Base-by-base conservation (phyloP, 768 basidiomycete genomes). In the Russula compacta region DNA sequence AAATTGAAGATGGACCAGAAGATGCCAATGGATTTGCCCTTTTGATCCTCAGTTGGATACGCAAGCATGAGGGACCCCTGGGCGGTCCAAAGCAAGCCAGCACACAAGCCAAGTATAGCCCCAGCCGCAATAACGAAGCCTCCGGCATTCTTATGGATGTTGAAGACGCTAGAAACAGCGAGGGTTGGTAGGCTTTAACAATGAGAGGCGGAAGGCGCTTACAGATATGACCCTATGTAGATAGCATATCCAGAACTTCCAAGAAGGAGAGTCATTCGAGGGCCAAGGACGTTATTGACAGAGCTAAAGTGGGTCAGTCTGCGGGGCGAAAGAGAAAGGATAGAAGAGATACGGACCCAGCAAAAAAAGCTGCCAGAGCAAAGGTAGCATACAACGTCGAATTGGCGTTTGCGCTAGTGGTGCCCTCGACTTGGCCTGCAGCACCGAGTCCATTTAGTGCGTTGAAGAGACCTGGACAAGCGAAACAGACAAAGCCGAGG, bases 1-100 rank as follows among this genome's bases (percentile, higher is more conserved):
- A 90, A 62, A 67, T 92, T 91, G 76, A 93, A 92, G 63, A 92
- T 87, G 47, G 80, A 74, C 90, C 90, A 92, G 74, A 92, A 92
- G 49, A 89, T 81, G 43, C 80, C 84, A 54, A 92, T 89, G 72
- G 79, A 91, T 36, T 73, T 75, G 15, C 89, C 89, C 71, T 92
- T 92, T 70, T 92, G 82, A 49, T 72, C 68, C 70, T 92, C 89
- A 0, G 87, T 89, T 0, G 89, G 87, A 71, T 92, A 92, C 5
- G 87, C 82, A 71, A 93, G 73, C 84, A 92, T 91, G 61, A 92
- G 74, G 17, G 83, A 85, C n/a, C 89, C 91, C 68, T 92, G 89
- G 0, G 89, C 87, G 0, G 89, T 86, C 90, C 90, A 92, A 8
- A 92, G 74, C 47, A 92, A 68, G 15, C 78, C 81, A 14, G 81